Percentiles rank a stretch among this genome's conserved stretches.
Conservation (phyloP, 2,329 filamentous ascomycete species). For the Colletotrichum sp. region DNA sequence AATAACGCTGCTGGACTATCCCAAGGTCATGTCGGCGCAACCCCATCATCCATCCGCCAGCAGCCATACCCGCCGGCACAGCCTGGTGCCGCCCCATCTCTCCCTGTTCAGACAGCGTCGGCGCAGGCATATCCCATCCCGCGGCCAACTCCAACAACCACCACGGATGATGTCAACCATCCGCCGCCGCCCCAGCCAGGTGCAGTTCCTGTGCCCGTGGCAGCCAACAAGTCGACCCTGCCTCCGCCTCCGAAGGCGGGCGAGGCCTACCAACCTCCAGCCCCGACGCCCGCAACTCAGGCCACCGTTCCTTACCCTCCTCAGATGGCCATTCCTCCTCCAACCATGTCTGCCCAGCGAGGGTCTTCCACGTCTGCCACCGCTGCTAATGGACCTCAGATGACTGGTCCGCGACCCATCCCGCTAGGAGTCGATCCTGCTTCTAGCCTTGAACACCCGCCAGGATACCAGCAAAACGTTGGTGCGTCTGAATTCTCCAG, state of each 20-base stretch:
- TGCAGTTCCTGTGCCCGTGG: constrained; percentile 51
- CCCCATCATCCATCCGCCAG: constrained; percentile 25
- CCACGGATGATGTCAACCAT: constrained; percentile 32
- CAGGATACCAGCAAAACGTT: constrained; percentile 62
- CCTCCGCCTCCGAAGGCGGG: constrained; percentile 59
- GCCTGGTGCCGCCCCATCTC: constrained; percentile 50
- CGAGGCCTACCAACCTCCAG: constrained; percentile 45
- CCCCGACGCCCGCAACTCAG: constrained; percentile 35
- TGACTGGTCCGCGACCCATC: constrained; percentile 29
- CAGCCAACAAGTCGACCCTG: constrained; percentile 32
- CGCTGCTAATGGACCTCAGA: constrained; percentile 30
- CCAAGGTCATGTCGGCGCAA: constrained; percentile 26
- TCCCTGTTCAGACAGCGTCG: constrained; percentile 48
- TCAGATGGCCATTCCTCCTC: constrained; percentile 58
- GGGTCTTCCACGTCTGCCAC: constrained; percentile 50
- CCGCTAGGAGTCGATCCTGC: constrained; percentile 28
- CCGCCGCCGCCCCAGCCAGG: constrained; percentile 65
- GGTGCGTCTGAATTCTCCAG: constrained; percentile 57
- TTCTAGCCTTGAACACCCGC: constrained; percentile 48
- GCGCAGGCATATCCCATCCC: constrained; percentile 36
- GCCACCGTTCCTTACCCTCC: constrained; percentile 42
- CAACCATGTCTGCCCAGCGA: constrained; percentile 43
- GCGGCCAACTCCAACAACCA: constrained; percentile 49
- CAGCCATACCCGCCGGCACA: constrained; percentile 46
- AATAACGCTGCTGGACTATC: neutral